Conservation (phyloP, 345 rosid species). For the Physaria fendleri region DNA sequence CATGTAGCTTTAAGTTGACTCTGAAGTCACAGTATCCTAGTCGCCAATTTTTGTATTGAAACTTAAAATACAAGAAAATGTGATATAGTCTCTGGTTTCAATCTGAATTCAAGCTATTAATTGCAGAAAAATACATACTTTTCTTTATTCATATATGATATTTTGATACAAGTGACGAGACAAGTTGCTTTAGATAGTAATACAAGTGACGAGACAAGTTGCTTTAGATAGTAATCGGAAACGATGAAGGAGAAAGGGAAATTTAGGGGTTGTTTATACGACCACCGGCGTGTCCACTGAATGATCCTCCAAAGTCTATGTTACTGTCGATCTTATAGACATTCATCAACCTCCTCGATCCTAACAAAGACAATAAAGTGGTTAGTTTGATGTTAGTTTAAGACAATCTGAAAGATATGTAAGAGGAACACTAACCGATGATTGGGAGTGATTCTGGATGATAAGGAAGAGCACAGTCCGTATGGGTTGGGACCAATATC, state of each 20-base stretch:
- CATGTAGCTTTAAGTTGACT: too few relatives aligned
- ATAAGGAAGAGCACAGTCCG: not conserved
- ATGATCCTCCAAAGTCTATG: not conserved
- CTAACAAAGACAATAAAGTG: not conserved
- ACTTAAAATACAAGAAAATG: too few relatives aligned
- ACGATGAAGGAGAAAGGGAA: not conserved
- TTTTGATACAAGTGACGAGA: too few relatives aligned
- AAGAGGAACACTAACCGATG: not conserved
- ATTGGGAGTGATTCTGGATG: not conserved
- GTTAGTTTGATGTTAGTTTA: too few relatives aligned
- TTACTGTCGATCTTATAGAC: not conserved
- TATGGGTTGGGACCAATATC: constrained; percentile 3
- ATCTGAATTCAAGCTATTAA: too few relatives aligned
- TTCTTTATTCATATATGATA: not conserved
- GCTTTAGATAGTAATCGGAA: not conserved
- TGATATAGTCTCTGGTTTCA: too few relatives aligned
- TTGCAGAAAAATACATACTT: too few relatives aligned
- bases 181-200: not conserved
- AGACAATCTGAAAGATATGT: too few relatives aligned
- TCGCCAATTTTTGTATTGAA: too few relatives aligned
- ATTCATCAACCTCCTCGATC: not conserved
- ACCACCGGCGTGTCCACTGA: not conserved
- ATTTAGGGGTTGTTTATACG: not conserved
- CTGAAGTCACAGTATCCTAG: not conserved
- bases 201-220: too few relatives aligned